These are phyloP conservation scores for Fusarium fujikuroi DNA, from an alignment of 2,329 filamentous ascomycete genomes.

Conservation along the genomic window DNA sequence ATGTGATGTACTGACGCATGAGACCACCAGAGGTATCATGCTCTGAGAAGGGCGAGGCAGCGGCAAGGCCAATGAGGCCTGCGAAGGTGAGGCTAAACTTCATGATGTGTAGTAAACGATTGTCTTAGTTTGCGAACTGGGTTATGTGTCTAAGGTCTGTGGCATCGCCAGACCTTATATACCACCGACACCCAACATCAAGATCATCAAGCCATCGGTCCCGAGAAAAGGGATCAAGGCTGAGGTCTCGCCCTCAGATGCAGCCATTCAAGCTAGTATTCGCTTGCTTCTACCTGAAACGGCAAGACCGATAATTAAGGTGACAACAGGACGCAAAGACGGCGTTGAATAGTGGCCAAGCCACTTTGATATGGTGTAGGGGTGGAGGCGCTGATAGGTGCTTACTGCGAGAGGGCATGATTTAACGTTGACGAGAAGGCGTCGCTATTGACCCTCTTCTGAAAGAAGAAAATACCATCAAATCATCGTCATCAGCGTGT, in stretches of 20 bases:
- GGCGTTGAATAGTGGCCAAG: conserved; percentile 13
- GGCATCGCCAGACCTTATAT: neutral
- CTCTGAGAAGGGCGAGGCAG: conserved; percentile 24
- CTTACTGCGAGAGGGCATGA: neutral
- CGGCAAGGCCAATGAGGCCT: conserved; percentile 8
- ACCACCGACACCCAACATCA: neutral
- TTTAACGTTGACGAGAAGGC: conserved; percentile 14
- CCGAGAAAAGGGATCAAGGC: neutral
- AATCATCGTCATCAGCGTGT: neutral
- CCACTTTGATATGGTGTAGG: conserved; percentile 6
- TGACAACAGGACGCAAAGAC: neutral
- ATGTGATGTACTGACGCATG: conserved; percentile 2
- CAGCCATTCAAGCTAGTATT: conserved; percentile 2
- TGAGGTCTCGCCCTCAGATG: neutral
- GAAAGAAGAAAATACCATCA: neutral
- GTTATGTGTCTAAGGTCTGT: fast-evolving
- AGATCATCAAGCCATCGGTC: neutral
- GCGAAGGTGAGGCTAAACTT: conserved; percentile 14
- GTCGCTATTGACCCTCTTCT: neutral
- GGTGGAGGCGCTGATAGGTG: conserved; percentile 3
- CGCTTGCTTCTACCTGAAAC: conserved; percentile 9
- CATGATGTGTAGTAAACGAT: neutral
- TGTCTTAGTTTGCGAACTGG: neutral
- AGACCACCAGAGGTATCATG: conserved; percentile 4
- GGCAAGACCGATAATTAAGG: neutral